Evolutionary conservation across 139 green algal species (phyloP), one percentile per base, ranked within the genome.

Genomic region (Gonium pectorale): DNA sequence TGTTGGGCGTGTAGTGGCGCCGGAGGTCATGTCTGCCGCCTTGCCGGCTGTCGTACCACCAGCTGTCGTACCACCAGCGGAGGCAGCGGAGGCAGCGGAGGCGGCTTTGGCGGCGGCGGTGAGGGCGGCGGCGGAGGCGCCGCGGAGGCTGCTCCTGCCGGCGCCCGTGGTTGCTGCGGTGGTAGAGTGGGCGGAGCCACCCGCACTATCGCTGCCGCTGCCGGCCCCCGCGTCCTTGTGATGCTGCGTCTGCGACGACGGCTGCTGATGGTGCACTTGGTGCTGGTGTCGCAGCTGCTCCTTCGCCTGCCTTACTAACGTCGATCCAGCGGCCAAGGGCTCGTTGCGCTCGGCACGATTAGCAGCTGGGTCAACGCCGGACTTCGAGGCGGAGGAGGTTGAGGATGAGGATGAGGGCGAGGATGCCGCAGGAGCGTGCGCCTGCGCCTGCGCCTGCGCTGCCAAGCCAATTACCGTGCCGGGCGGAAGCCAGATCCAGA

Each of bases 281-380:
- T 68, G 60, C 68, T 77, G 68, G 15, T 77, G 68, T 43, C 69
- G 54, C 37, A 81, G 38, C 73, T 81, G 73, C 73, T 68, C 8
- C 35, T 68, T 11, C 1, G 73, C 38, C 37, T 81, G 73, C 54
- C 27, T 49, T 4, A 56, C 35, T 9, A 80, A 52, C 4, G 72
- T 67, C 6, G 71, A 46, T 8, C 71, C 71, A 2, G 37, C 49
- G 17, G 71, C 71, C 21, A 67, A 51, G 31, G 49, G 27, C 8
- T 38, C 46, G 22, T 33, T 2, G 19, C 41, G n/a, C 26, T 22
- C 24, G 26, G n/a, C 44, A n/a, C 41, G 68, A 21, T 26, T 41
- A 24, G 68, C 8, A 62, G 67, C n/a, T n/a, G 38, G 29, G 21
- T 22, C 24, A 13, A 40, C 33, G 40, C 40, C 67, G 38, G 38